Evolutionary conservation across 768 basidiomycete genomes (phyloP).

Genomic region (Exsudoporus frostii): DNA sequence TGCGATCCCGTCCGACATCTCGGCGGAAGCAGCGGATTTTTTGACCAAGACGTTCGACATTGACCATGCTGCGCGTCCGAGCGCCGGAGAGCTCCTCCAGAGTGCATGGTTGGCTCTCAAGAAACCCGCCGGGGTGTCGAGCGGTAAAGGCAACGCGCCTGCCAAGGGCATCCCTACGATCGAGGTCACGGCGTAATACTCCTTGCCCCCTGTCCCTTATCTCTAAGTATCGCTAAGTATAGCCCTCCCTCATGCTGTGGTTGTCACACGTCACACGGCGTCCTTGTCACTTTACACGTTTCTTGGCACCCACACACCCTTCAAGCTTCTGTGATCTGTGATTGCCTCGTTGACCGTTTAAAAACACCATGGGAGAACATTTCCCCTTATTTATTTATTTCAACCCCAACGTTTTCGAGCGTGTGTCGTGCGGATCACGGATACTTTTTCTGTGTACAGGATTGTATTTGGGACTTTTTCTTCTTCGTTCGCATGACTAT

Average conservation of each 20-base stretch:
- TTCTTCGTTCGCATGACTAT: neutral
- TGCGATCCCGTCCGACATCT: constrained; percentile 87
- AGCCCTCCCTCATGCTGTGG: too few species aligned
- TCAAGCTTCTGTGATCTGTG: too few species aligned
- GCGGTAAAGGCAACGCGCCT: constrained; percentile 18
- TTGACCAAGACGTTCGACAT: constrained; percentile 83
- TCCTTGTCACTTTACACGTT: too few species aligned
- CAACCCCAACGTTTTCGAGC: neutral
- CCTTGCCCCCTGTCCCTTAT: neutral
- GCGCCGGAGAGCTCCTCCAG: constrained; percentile 70
- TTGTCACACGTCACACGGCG: too few species aligned
- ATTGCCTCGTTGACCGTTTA: too few species aligned
- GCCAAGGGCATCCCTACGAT: constrained; percentile 26
- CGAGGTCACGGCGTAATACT: constrained; percentile 26
- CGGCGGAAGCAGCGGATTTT: constrained; percentile 83
- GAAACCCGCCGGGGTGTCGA: constrained; percentile 26
- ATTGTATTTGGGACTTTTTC: neutral
- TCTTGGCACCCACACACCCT: too few species aligned
- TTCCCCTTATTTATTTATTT: too few species aligned
- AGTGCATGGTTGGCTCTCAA: constrained; percentile 64
- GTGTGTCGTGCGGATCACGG: neutral
- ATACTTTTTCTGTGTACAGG: neutral
- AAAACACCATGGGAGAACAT: too few species aligned
- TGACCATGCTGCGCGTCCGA: constrained; percentile 75
- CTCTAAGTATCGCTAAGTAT: too few species aligned